A percentile compares a stretch with the other conserved stretches of the same genome.
Evolutionary conservation across 1,139 yeast genomes (phyloP).

Genomic region (Zhuliangozyma blackwelliae): DNA sequence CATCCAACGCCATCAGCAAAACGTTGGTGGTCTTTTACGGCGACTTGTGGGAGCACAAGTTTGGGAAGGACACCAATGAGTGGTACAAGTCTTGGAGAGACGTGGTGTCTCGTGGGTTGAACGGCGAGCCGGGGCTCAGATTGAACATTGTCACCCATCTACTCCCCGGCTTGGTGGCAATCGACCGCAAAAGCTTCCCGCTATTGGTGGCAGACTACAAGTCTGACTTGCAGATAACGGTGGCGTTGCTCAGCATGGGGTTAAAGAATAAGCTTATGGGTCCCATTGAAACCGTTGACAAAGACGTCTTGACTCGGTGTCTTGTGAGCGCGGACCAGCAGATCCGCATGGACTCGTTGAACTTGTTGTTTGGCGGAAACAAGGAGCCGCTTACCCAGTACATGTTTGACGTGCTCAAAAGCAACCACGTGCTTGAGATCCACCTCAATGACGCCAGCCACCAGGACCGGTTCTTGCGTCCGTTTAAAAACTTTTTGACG

Average conservation of each 20-base stretch:
- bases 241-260: constrained; percentile 62
- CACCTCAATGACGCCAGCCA: constrained; percentile 56
- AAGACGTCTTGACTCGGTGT: constrained; percentile 23
- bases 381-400: constrained; percentile 46
- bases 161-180: constrained; percentile 57
- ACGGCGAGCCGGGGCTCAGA: constrained; percentile 32
- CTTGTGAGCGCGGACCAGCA: constrained; percentile 42
- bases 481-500: constrained; percentile 52
- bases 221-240: constrained; percentile 35
- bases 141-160: constrained; percentile 47
- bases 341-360: constrained; percentile 55
- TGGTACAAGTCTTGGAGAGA: constrained; percentile 58
- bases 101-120: constrained; percentile 31
- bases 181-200: constrained; percentile 29
- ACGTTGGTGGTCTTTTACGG: constrained; percentile 47
- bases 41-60: constrained; percentile 12
- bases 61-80: constrained; percentile 14
- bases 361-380: constrained; percentile 53
- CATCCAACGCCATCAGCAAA: constrained; percentile 68
- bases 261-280: constrained; percentile 51
- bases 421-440: constrained; percentile 34
- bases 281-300: constrained; percentile 4
- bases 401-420: constrained; percentile 39
- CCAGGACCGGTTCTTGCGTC: constrained; percentile 60
- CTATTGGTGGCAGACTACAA: constrained; percentile 15